Conservation (phyloP, 108 stramenopile genomes). For the Nannochloropsis salina region DNA sequence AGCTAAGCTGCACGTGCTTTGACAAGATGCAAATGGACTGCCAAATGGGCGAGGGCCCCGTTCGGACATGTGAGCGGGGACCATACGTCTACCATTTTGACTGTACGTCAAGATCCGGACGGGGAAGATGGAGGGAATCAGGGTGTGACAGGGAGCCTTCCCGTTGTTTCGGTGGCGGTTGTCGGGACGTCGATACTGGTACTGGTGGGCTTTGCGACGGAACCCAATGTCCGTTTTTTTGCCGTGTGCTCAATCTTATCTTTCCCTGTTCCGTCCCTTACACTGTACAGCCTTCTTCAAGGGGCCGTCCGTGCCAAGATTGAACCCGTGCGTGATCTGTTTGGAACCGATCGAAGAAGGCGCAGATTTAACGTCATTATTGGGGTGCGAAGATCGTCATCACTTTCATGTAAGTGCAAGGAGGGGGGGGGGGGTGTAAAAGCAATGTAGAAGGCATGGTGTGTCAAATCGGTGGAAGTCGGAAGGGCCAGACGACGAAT, state of each 20-base stretch:
- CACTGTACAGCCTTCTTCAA: neutral
- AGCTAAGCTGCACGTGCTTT: neutral
- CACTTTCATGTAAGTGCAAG: neutral
- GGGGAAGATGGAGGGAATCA: neutral
- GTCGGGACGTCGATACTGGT: neutral
- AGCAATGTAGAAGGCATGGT: no score
- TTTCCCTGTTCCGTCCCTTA: neutral
- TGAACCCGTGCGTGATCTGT: neutral
- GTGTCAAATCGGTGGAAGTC: no score
- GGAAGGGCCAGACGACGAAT: no score
- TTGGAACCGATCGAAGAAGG: neutral
- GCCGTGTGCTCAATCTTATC: neutral
- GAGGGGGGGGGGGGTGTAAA: no score
- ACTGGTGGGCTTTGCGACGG: neutral
- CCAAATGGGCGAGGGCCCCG: neutral
- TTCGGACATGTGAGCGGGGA: neutral
- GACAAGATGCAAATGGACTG: neutral
- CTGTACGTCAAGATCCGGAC: neutral
- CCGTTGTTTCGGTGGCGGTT: neutral
- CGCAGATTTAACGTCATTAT: neutral
- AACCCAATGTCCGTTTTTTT: no score
- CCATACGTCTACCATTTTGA: neutral
- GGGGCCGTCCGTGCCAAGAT: neutral
- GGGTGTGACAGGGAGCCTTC: neutral
- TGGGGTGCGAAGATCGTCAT: conserved; percentile 1